These are phyloP conservation scores for Cercospora sojina DNA, from an alignment of 2,329 filamentous ascomycete species.

Conservation along the genomic window DNA sequence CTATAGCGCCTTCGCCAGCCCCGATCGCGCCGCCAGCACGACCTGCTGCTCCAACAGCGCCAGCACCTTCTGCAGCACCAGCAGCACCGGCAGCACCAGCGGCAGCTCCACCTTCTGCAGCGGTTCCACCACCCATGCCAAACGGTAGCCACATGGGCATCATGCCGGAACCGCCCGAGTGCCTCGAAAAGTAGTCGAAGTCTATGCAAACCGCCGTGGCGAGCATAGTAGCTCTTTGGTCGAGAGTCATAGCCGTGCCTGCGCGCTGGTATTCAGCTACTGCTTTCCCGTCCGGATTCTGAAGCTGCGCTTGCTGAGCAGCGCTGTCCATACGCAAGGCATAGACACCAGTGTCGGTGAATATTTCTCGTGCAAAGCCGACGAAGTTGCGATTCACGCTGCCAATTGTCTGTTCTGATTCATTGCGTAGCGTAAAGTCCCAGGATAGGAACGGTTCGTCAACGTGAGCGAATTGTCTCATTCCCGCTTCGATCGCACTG, in stretches of 20 bases:
- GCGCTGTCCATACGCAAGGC: conserved; percentile 64
- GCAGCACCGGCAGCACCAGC: conserved; percentile 36
- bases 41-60: conserved; percentile 32
- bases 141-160: conserved; percentile 55
- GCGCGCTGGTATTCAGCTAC: conserved; percentile 30
- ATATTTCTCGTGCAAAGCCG: conserved; percentile 63
- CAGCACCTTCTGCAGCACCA: conserved; percentile 38
- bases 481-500: conserved; percentile 45
- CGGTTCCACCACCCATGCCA: conserved; percentile 34
- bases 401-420: conserved; percentile 54
- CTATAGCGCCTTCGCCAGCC: conserved; percentile 44
- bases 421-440: conserved; percentile 60
- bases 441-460: conserved; percentile 64
- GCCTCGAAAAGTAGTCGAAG: conserved; percentile 66
- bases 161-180: conserved; percentile 52
- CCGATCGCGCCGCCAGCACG: conserved; percentile 40
- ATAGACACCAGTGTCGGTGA: conserved; percentile 66
- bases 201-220: conserved; percentile 65
- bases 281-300: conserved; percentile 31
- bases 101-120: conserved; percentile 39
- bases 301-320: conserved; percentile 39
- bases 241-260: conserved; percentile 59
- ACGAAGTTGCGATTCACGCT: conserved; percentile 64
- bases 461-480: conserved; percentile 61
- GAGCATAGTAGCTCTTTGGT: conserved; percentile 65